A percentile compares a stretch with the other conserved stretches of the same genome.
Conservation (phyloP, 768 basidiomycete species). For the Suillus discolor region DNA sequence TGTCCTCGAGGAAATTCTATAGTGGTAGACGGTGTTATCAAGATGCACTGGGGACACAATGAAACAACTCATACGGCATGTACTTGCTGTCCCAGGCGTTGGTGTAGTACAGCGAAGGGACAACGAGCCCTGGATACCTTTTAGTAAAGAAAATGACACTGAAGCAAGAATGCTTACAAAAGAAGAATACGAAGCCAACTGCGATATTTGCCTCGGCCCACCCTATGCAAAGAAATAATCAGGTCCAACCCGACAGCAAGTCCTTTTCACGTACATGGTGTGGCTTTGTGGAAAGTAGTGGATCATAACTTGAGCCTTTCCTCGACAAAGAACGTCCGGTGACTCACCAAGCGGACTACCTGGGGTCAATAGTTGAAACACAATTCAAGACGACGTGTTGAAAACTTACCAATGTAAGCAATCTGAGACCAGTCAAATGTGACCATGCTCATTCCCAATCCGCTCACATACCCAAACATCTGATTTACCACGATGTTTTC, state of each 20-base stretch:
- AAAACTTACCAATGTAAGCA: conserved; percentile 28
- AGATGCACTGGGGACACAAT: neutral
- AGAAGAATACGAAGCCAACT: conserved; percentile 65
- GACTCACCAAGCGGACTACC: conserved; percentile 60
- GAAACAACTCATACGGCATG: conserved; percentile 47
- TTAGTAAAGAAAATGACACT: conserved; percentile 59
- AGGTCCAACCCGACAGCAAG: neutral
- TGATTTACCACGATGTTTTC: conserved; percentile 71
- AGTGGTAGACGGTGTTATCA: conserved; percentile 3
- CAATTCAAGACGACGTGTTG: neutral
- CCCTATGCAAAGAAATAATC: conserved; percentile 40
- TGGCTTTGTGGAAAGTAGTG: neutral
- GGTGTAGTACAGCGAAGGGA: conserved; percentile 67
- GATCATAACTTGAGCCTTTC: neutral
- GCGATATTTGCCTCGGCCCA: conserved; percentile 78
- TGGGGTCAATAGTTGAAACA: conserved; percentile 7
- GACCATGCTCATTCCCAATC: conserved; percentile 70
- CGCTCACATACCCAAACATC: conserved; percentile 62
- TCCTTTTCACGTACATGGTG: neutral
- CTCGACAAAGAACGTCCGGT: neutral
- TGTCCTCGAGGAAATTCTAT: conserved; percentile 59
- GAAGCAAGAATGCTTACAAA: conserved; percentile 46
- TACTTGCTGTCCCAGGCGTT: conserved; percentile 62
- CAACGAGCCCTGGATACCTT: conserved; percentile 47
- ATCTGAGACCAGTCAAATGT: conserved; percentile 86